A percentile compares a stretch with the other conserved stretches of the same genome.
These are phyloP conservation scores for Penicillium roqueforti DNA, from an alignment of 495 filamentous ascomycete species.

Conservation along the genomic window DNA sequence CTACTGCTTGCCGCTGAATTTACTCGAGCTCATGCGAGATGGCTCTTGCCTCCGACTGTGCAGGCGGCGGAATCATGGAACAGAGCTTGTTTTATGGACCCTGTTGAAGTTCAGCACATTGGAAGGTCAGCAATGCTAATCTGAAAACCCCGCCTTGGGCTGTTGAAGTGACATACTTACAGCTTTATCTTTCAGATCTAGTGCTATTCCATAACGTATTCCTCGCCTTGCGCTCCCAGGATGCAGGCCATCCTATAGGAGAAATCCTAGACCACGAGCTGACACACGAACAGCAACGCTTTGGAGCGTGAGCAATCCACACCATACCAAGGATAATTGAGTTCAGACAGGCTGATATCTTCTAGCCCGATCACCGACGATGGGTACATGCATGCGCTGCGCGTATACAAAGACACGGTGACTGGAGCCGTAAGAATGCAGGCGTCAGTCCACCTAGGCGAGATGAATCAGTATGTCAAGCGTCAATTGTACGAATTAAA, in stretches of 20 bases:
- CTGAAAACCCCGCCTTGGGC: background rate
- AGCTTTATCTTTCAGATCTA: constrained; percentile 48
- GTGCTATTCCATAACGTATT: constrained; percentile 77
- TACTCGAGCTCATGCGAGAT: constrained; percentile 50
- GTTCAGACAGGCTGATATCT: constrained; percentile 6
- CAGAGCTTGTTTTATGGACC: constrained; percentile 50
- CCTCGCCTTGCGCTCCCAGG: constrained; percentile 68
- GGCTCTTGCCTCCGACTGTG: constrained; percentile 54
- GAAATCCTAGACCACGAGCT: constrained; percentile 57
- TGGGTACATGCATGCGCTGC: constrained; percentile 62
- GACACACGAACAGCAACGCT: constrained; percentile 59
- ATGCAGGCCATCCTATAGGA: constrained; percentile 48
- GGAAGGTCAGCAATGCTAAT: constrained; percentile 44
- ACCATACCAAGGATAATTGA: background rate
- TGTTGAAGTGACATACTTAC: background rate
- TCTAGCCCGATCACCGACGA: constrained; percentile 68
- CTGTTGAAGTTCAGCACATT: constrained; percentile 54
- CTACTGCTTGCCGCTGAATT: constrained; percentile 48
- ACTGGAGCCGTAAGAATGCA: constrained; percentile 59
- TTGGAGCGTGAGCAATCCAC: constrained; percentile 58
- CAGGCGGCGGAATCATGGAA: constrained; percentile 41
- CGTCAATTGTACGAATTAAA: background rate
- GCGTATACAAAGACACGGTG: constrained; percentile 64
- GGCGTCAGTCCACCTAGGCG: constrained; percentile 42
- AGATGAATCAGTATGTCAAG: constrained; percentile 38